Percentiles rank a stretch among this genome's conserved stretches.
These are phyloP conservation scores for Papiliotrema terrestris DNA, from an alignment of 1,284 basidiomycete genomes.

Conservation along the genomic window DNA sequence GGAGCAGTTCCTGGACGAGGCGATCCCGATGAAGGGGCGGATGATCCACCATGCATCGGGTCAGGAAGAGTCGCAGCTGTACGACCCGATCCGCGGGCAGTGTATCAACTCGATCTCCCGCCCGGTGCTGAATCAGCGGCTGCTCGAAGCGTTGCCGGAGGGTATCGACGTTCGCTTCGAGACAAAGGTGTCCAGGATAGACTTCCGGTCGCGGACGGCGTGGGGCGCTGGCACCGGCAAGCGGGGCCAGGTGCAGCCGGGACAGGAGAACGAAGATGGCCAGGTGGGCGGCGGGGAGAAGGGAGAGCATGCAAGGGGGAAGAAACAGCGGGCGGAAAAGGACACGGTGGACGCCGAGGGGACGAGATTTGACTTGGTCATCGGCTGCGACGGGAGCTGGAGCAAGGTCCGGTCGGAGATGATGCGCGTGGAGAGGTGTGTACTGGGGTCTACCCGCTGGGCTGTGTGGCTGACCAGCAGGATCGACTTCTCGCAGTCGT, in stretches of 20 bases:
- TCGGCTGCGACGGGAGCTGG: constrained; percentile 87
- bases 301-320: constrained; percentile 10
- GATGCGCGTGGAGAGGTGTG: constrained; percentile 83
- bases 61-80: constrained; percentile 71
- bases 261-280: constrained; percentile 51
- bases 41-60: constrained; percentile 86
- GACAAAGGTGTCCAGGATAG: constrained; percentile 78
- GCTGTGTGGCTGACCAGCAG: constrained; percentile 48
- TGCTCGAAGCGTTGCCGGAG: constrained; percentile 62
- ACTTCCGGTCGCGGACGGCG: constrained; percentile 54
- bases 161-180: constrained; percentile 71
- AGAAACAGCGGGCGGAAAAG: constrained; percentile 8
- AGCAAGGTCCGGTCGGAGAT: constrained; percentile 78
- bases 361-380: constrained; percentile 71
- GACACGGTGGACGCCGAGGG: constrained; percentile 38
- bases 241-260: constrained; percentile 14
- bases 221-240: constrained; percentile 17
- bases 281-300: constrained; percentile 50
- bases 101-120: constrained; percentile 92
- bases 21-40: constrained; percentile 89
- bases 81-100: constrained; percentile 77
- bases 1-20: constrained; percentile 68
- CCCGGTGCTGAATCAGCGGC: constrained; percentile 75
- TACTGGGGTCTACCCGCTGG: constrained; percentile 16
- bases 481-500: constrained; percentile 90